Evolutionary conservation across 345 rosid genomes (phyloP).

Genomic region (Litchi chinensis): DNA sequence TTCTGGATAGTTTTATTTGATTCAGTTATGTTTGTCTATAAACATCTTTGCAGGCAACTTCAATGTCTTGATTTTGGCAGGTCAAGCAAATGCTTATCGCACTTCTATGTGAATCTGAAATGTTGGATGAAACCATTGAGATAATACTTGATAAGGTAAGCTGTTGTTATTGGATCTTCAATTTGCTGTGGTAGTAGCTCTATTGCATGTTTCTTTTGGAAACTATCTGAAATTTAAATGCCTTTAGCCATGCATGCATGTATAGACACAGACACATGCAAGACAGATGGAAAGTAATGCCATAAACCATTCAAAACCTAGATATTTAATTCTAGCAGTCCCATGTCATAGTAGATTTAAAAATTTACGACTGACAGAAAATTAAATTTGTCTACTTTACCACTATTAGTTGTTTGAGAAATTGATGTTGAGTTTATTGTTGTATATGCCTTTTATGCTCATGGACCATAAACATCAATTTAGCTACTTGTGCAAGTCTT

Average conservation of each 20-base stretch:
- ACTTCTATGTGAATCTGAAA: conserved; percentile 93
- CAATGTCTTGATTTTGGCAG: conserved; percentile 52
- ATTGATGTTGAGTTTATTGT: conserved; percentile 4
- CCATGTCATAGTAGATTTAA: neutral
- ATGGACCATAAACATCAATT: neutral
- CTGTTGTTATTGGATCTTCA: neutral
- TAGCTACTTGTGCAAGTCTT: neutral
- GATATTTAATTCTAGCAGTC: neutral
- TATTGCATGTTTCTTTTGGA: no score
- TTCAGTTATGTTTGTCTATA: conserved; percentile 12
- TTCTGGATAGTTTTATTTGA: conserved; percentile 4
- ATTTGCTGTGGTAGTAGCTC: neutral
- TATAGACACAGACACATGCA: neutral
- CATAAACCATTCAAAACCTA: neutral
- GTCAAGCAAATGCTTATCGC: conserved; percentile 99
- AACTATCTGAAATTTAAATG: neutral
- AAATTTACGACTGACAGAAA: neutral
- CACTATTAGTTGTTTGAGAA: neutral
- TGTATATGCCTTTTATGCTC: neutral
- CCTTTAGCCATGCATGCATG: neutral
- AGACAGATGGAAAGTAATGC: neutral
- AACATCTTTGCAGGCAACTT: conserved; percentile 29
- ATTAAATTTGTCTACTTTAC: neutral
- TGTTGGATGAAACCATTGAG: conserved; percentile 98
- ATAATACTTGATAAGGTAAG: conserved; percentile 89